Evolutionary conservation across 345 rosid genomes (phyloP), one percentile per base, ranked within the genome.

Genomic region (Populus davidiana): DNA sequence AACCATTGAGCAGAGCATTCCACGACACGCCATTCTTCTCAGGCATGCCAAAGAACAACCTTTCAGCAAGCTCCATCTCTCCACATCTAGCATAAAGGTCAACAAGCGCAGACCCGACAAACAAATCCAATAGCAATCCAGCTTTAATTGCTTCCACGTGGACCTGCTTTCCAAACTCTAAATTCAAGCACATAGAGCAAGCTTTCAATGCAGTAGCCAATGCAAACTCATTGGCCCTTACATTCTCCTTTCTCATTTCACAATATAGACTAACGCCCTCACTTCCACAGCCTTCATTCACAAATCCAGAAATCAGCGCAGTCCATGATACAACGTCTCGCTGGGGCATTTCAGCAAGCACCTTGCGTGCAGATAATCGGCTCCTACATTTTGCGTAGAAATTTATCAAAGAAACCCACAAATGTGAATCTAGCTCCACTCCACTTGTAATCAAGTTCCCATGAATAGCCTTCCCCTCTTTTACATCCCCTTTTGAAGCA

Each of bases 311-410:
- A 70, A 86, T 77, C 52, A 87, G 27, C 16, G 84, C 80, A 16
- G 84, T 81, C 91, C 89, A 89, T 1, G 90, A 82, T 54, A 89
- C 87, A 71, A 87, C 88, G 72, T 89, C 89, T 74, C 79, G 61
- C 35, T 67, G 75, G 63, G 80, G 84, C 92, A 83, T 84, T 70
- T 21, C 56, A 64, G 76, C 88, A 69, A 87, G 74, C 82, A 83
- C 83, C 20, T 66, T 66, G 43, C 83, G 62, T 8, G 88, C 91
- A 59, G 49, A 74, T 3, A n/a, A 38, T 33, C 75, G 31, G 59
- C 70, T 54, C 65, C 85, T 82, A 11, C 88, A 81, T 73, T 89
- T 82, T 0, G 77, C 83, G 14, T 88, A 86, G 8, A 75, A 73
- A 59, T 78, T 83, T 5, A 84, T 67, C 76, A 89, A 75, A 39